Percentiles rank a stretch among this genome's conserved stretches.
Evolutionary conservation across 805 yeast genomes (phyloP).

Genomic region (Saccharomycopsis fibuligera): DNA sequence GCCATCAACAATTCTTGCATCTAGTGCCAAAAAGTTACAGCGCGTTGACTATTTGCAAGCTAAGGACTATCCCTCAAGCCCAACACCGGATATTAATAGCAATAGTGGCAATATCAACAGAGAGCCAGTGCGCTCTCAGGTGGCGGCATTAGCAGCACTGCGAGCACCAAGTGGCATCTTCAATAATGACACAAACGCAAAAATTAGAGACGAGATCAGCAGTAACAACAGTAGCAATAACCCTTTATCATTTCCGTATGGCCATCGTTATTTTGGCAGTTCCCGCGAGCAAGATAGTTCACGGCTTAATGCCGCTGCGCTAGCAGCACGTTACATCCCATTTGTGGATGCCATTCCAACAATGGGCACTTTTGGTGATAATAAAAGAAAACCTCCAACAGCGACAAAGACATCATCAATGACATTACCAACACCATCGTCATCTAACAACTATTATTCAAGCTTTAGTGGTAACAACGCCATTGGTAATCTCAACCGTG

Average conservation of each 20-base stretch:
- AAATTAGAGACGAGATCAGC: neutral
- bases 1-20: slow-evolving; percentile 14
- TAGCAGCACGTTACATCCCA: too few species aligned
- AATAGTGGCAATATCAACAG: neutral
- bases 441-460: too few species aligned
- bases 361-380: slow-evolving; percentile 20
- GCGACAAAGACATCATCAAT: neutral
- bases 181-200: neutral
- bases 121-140: neutral
- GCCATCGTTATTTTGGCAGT: too few species aligned
- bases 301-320: too few species aligned
- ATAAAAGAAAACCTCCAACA: neutral
- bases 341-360: slow-evolving; percentile 15
- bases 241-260: too few species aligned
- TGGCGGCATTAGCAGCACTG: too few species aligned
- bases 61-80: slow-evolving; percentile 8
- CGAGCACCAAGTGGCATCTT: too few species aligned
- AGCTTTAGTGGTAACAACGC: too few species aligned
- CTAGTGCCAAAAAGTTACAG: slow-evolving; percentile 12
- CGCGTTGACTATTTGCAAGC: neutral
- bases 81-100: slow-evolving; percentile 8
- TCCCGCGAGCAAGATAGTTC: too few species aligned
- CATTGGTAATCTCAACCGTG: too few species aligned
- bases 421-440: too few species aligned
- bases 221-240: neutral